Evolutionary conservation across 1,284 basidiomycete genomes (phyloP), one percentile per base, ranked within the genome.

Genomic region (Pseudozyma pruni): DNA sequence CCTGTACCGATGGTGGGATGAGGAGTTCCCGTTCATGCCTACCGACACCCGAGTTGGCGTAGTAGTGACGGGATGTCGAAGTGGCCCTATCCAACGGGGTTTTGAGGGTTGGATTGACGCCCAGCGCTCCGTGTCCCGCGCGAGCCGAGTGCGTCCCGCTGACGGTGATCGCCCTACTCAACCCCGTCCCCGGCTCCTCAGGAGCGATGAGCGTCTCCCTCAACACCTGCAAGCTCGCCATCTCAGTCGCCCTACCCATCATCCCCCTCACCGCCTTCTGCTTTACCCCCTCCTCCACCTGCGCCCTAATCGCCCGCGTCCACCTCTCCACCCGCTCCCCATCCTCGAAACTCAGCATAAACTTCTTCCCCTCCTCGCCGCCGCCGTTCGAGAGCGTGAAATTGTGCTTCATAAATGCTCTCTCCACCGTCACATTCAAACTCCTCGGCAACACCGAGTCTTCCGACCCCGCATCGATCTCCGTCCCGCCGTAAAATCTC

Each of bases 311-410:
- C 40, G 19, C 5, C 32, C 13, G 11, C 3, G 46, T 45, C 70
- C 75, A 77, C 6, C 40, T 19, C 9, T 44, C 31, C 16, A 64
- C 52, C 33, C 46, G 48, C 1, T 33, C 44, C 7, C 29, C 68
- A 38, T 61, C 38, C 19, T 77, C 75, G 22, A 77, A 73, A 35
- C 74, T 76, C 19, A 79, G 61, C 68, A 75, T 78, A 41, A 73
- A 71, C 31, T 60, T 45, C 37, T 70, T 69, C 38, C 20, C 46
- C 14, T 17, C 33, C 2, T 38, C 27, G 13, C 31, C 20, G 8
- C 13, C 31, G 22, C 47, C 14, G 1, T 46, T 59, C 2, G 60
- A 53, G 10, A 79, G 52, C 3, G 67, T 74, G 27, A 79, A 77
- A 19, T 47, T 52, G 40, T 79, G 58, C 57, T 73, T 63, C 66